phyloP scores from a whole-genome alignment of 1,284 basidiomycete species.

The Coniophora puteana region DNA sequence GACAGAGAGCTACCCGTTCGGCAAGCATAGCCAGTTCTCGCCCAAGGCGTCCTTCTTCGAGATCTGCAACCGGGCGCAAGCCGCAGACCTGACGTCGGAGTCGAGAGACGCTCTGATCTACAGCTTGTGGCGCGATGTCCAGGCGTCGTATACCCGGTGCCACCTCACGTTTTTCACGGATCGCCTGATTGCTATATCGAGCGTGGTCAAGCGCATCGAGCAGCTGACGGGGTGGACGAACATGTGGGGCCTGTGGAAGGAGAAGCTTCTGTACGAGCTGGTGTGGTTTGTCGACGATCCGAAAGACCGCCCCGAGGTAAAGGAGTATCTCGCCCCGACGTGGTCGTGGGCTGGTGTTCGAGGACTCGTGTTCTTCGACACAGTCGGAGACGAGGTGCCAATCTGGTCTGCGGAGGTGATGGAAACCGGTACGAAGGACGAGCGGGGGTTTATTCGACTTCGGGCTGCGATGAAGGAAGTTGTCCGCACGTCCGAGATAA shows the following conservation, averaged over 20 bases:
- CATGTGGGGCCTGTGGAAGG: slow-evolving; percentile 4
- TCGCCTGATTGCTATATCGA: slow-evolving; percentile 2
- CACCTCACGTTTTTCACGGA: not conserved
- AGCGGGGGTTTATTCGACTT: slow-evolving; percentile 1
- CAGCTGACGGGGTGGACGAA: slow-evolving; percentile 4
- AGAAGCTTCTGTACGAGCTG: slow-evolving; percentile 1
- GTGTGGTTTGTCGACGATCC: slow-evolving; percentile 4
- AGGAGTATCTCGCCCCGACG: slow-evolving; percentile 3
- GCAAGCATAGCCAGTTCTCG: slow-evolving; percentile 2
- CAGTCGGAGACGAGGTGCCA: not conserved
- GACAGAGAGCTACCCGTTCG: not conserved
- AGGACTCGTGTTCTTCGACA: not conserved
- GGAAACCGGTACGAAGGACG: not conserved
- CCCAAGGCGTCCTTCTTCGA: slow-evolving; percentile 5
- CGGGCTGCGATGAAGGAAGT: slow-evolving; percentile 3
- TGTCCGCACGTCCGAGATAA: not conserved
- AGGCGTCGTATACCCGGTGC: slow-evolving; percentile 2
- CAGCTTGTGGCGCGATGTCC: not conserved
- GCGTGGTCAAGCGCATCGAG: slow-evolving; percentile 4
- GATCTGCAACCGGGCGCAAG: not conserved
- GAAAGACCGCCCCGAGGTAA: not conserved
- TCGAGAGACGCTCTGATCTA: slow-evolving; percentile 2
- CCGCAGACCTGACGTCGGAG: too few species aligned
- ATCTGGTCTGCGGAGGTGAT: slow-evolving; percentile 2
- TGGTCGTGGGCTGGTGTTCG: slow-evolving; percentile 3